Percentiles rank a stretch among this genome's conserved stretches.
phyloP scores from a whole-genome alignment of 208 protist genomes.

The Trichomonas gallinae region DNA sequence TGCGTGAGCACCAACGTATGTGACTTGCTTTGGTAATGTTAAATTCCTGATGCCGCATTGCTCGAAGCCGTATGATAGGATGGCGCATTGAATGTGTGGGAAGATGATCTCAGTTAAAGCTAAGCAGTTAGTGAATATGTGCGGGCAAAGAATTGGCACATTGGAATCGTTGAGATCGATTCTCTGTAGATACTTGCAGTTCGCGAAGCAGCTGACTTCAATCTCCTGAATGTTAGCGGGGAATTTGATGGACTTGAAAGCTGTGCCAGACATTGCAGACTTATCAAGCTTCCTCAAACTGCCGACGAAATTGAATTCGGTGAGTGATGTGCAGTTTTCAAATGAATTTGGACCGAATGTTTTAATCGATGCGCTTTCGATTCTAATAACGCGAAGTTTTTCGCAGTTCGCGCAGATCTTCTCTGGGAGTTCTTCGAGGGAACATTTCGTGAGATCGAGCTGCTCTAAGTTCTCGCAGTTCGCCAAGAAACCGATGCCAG shows the following conservation, averaged over 20 bases:
- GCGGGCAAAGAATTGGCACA: background rate
- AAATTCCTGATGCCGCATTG: background rate
- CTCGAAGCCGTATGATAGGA: background rate
- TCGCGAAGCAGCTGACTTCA: background rate
- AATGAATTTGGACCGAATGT: background rate
- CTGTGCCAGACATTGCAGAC: background rate
- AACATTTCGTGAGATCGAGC: background rate
- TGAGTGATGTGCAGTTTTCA: background rate
- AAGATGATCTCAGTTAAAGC: background rate
- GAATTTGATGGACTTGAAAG: background rate
- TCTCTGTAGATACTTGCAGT: background rate
- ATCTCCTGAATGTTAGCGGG: background rate
- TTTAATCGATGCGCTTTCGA: background rate
- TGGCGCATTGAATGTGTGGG: background rate
- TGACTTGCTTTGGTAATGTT: background rate
- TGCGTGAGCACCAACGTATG: background rate
- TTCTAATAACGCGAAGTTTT: background rate
- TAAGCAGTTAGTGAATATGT: background rate
- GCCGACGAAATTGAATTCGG: background rate
- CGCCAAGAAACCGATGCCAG: background rate
- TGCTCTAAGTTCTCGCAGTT: background rate
- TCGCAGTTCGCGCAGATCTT: background rate
- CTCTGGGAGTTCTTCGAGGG: background rate
- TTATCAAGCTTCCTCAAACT: background rate
- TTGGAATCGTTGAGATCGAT: background rate